Percentiles rank a stretch among this genome's conserved stretches.
Conservation (phyloP, 208 protist species). For the Jaenimonas drosophilae region DNA sequence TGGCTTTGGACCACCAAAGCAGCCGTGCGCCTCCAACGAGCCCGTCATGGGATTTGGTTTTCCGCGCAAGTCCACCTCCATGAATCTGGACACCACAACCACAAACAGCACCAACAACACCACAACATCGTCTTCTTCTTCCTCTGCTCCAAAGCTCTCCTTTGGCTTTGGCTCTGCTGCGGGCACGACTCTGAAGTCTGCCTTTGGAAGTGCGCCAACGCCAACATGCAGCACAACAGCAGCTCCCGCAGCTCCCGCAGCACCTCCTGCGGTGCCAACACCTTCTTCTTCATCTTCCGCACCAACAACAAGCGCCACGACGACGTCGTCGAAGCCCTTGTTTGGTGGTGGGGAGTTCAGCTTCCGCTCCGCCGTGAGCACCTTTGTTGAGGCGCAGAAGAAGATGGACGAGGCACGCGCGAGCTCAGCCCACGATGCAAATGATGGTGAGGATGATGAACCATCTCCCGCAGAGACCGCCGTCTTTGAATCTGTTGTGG, state of each 20-base stretch:
- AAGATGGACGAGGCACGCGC: constrained; percentile 24
- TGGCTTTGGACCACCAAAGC: too few species aligned
- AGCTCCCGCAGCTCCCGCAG: neutral
- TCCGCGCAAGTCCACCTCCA: too few species aligned
- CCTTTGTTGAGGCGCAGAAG: constrained; percentile 59
- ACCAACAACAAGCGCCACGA: neutral
- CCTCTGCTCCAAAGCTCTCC: neutral
- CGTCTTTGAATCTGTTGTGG: constrained; percentile 10
- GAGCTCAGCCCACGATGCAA: neutral
- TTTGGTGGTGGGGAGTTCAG: constrained; percentile 41
- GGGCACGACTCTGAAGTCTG: neutral
- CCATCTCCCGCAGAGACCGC: constrained; percentile 4
- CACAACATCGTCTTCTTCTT: neutral
- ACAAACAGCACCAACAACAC: neutral
- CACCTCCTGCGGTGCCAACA: neutral
- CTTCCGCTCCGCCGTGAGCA: constrained; percentile 49
- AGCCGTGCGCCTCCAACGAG: too few species aligned
- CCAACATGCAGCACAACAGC: neutral
- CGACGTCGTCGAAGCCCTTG: constrained; percentile 12
- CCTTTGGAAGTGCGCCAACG: constrained; percentile 4
- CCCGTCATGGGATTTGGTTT: too few species aligned
- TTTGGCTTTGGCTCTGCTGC: neutral
- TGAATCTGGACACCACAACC: too few species aligned
- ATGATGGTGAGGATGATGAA: constrained; percentile 12
- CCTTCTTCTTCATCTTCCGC: neutral